Percentiles rank a stretch among this genome's conserved stretches.
Conservation (phyloP, 148 eudicot genomes). For the Gaultheria prostrata region DNA sequence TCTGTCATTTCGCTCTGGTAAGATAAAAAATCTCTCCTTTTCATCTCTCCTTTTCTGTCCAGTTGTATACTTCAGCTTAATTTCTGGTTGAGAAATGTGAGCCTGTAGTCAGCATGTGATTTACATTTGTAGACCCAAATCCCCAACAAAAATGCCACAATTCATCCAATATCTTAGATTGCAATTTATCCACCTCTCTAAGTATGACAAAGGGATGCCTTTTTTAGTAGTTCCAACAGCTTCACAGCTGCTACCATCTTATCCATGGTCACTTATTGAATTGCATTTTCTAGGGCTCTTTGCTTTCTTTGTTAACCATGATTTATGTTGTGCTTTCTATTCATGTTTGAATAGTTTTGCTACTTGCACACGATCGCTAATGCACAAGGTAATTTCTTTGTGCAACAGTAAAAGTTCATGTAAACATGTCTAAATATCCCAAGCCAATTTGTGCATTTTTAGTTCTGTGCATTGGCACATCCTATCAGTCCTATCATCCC, state of each 20-base stretch:
- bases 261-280: not conserved
- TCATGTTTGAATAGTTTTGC: not conserved
- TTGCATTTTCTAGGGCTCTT: constrained; percentile 1
- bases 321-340: not conserved
- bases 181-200: not conserved
- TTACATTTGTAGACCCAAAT: not conserved
- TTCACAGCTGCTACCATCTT: not conserved
- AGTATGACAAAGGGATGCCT: not conserved
- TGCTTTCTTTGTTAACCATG: not conserved
- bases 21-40: too few relatives aligned
- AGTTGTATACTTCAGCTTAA: not conserved
- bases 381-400: not conserved
- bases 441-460: not conserved
- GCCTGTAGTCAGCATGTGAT: not conserved
- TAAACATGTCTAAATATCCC: not conserved
- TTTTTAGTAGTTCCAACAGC: not conserved
- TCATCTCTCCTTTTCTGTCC: too few relatives aligned
- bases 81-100: not conserved
- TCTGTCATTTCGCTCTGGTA: too few relatives aligned
- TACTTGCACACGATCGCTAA: not conserved
- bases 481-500: not conserved
- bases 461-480: not conserved
- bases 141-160: not conserved
- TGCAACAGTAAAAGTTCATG: not conserved
- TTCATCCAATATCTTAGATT: not conserved